Base-by-base conservation (phyloP, 768 basidiomycete species). In the Zangia roseola region DNA sequence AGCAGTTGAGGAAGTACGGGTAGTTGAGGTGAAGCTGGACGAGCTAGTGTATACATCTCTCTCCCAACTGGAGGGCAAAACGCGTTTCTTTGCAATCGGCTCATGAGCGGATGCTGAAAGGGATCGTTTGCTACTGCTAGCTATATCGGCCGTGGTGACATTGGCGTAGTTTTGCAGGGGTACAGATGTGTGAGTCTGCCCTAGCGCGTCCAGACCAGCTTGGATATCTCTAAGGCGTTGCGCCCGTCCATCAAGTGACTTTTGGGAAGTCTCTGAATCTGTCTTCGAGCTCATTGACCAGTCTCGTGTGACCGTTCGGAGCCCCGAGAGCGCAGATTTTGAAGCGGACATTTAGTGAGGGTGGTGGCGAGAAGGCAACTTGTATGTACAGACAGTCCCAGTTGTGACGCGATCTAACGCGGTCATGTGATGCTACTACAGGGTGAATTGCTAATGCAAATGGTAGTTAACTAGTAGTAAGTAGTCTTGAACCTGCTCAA, bases 221-320 rank as follows among this genome's bases (percentile, higher is more conserved):
- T 84, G 76, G 40, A 88, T 86, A 43, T 76, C 71, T 55, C 73
- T 77, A 6, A 87, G 62, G 17, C 86, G 80, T 31, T 69, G 58
- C 30, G 69, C 67, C 20, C 59, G 50, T 42, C 55, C 40, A 52
- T 68, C 48, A 43, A 46, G 35, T 45, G 51, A 53, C 28, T 57
- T 65, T 39, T 68, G 57, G 5, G 50, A 49, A 1, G 50, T 35
- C 4, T 56, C 49, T 25, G 62, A 57, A 23, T 55, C 47, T 4
- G 55, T 58, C 43, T 73, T 73, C 3, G 76, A 75, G 39, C 71
- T 71, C 13, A 61, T 61, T 1, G 84, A 86, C 62, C 80, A 90
- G 63, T 89, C 81, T 49, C 88, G 78, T 54, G 74, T 74, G 38
- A 88, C 53, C 1, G 75, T 74, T 30, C 78, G 69, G 20, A 90